Conservation (phyloP, 352 stramenopile species). For the Vaucheria bursata region DNA sequence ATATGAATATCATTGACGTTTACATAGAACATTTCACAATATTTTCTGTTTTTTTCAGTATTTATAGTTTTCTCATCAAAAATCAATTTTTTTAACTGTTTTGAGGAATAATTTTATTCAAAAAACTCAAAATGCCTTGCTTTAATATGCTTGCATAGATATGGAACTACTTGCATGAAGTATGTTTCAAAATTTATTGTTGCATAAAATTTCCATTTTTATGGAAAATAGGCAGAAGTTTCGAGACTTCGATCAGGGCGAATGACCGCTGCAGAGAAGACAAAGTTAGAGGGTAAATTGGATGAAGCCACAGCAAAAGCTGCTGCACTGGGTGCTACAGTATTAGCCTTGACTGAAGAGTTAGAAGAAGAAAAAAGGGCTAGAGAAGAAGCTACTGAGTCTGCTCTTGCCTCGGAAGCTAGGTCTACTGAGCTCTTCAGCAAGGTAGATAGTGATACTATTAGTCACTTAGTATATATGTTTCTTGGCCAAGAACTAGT, state of each 20-base stretch:
- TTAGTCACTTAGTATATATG: too few species aligned
- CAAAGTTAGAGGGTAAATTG: background rate
- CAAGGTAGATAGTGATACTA: background rate
- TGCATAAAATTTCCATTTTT: slow-evolving; percentile 17
- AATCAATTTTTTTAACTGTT: too few species aligned
- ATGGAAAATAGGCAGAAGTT: background rate
- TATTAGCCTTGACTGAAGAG: background rate
- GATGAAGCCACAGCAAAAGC: background rate
- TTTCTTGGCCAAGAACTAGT: too few species aligned
- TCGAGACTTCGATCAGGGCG: background rate
- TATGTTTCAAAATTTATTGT: background rate
- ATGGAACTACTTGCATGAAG: background rate
- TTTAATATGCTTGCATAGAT: too few species aligned
- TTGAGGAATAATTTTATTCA: too few species aligned
- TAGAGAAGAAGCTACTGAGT: background rate
- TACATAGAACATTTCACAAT: too few species aligned
- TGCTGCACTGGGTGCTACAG: background rate
- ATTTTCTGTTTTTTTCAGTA: too few species aligned
- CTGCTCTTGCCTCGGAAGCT: background rate
- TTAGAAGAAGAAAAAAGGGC: background rate
- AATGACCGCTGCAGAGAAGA: background rate
- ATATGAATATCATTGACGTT: too few species aligned
- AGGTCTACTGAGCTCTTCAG: background rate
- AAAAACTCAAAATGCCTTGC: too few species aligned
- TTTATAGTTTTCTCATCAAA: too few species aligned